Evolutionary conservation across 176 grass and related monocot genomes (phyloP), one percentile per base, ranked within the genome.

Genomic region (Secale cereale): DNA sequence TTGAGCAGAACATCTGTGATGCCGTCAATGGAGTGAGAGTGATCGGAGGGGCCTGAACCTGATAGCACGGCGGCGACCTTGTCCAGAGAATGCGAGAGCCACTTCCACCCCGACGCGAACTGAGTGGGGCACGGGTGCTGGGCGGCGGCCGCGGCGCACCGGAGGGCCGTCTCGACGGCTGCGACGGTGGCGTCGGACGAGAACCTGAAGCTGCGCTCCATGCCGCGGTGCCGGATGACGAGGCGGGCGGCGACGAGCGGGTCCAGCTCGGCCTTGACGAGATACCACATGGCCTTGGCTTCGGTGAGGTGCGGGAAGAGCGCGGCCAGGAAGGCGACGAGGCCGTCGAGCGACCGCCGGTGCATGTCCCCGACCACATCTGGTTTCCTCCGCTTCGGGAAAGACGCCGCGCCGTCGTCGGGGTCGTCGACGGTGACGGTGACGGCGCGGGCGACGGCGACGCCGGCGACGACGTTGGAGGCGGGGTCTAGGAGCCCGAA

Each of bases 261-360:
- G 19, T 81, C 79, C 1, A 30, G 1, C 0, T 26, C 64, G 7
- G 79, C 64, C 0, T 46, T 46, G 29, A 11, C 19, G 7, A 81
- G 64, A 48, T 81, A 81, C 22, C 6, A 20, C 45, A 52, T 0
- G 12, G 79, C 79, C 65, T 81, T 48, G 0, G 28, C 12, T 10
- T 81, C 12, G 6, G 45, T 46, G 65, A 81, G 79, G 79, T 81
- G 27, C 20, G 79, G 79, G 63, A 81, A 81, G 22, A 81, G 29
- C 30, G 20, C 33, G 79, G 65, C 52, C 12, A 81, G 45, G 79
- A 81, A 81, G 64, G 79, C 46, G 22, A 36, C 29, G 45, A 81
- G 65, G 7, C 79, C 79, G 28, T 56, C 10, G 29, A 70, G 45
- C 22, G 79, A 81, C 3, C 16, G 79, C 45, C 6, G 25, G 8